Base-by-base conservation (phyloP, 495 filamentous ascomycete genomes). In the Podospora tetraspora region DNA sequence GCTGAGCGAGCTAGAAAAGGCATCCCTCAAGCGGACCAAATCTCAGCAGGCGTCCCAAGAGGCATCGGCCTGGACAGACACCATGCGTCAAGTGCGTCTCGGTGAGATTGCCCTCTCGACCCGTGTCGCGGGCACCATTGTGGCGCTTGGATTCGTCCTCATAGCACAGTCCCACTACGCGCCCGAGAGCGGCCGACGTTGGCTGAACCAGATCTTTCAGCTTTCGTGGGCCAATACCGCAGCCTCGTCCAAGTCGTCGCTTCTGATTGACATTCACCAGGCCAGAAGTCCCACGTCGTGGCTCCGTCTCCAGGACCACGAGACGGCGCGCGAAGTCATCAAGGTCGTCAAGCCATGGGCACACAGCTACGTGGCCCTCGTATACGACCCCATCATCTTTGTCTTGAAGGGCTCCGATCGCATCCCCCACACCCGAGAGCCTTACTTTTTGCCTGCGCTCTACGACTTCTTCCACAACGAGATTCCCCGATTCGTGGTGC, bases 281-380 rank as follows among this genome's bases (percentile, higher is more conserved):
- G 88, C 88, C 10, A 80, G 90, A 57, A 88, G 87, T 43, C 89
- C 89, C 8, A 86, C 84, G 10, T 85, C 89, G 25, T 92, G 90
- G 90, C 79, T 92, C 37, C 81, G 83, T 21, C 81, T 91, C 68
- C 90, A 92, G 78, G 90, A 92, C 67, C 87, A 91, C 70, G 85
- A 90, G 68, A 92, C 90, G 0, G 89, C 88, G 9, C 84, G 84
- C 62, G 90, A 92, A 70, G 80, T 92, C 16, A 90, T 92, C 73
- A 81, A 83, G 25, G 80, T 89, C 10, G 82, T 91, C 69, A 92
- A 89, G 66, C 90, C 90, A 2, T 77, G 84, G 64, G 85, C 86
- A 1, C 79, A 88, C 72, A 87, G 86, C 76, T 87, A 91, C 70
- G 81, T 91, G 22, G 89, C 89, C 12, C 83, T 84, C 43, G 88